Base-by-base conservation (phyloP, 1,284 basidiomycete species). In the Pisolithus thermaeus region DNA sequence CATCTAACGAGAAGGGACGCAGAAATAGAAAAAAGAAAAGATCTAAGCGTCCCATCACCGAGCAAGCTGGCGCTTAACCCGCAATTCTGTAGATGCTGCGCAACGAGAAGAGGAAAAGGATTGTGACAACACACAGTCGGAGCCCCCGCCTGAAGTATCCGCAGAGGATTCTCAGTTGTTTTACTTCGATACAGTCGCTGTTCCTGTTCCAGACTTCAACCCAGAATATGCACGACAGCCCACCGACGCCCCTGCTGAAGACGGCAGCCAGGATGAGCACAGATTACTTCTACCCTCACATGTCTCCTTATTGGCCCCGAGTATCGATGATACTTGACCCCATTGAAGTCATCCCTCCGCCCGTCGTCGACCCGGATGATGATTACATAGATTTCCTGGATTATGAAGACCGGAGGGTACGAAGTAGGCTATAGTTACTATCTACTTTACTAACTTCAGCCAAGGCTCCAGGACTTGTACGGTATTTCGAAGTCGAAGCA, bases 321-420 rank as follows among this genome's bases (percentile, higher is more conserved):
- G 72, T 20, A 70, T 69, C 6, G 46, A 57, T 38, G 66, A 56
- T 6, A 58, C 56, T 27, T 27, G 68, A 70, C 8, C 70, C 76
- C 3, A 64, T 74, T n/a, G 72, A 79, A 52, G 74, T 83, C 22
- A 62, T 80, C 7, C 66, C 70, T 7, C 66, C 58, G 20, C 54
- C 70, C 23, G 57, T 71, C 6, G 56, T 62, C 23, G 70, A 74
- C 23, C 73, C 74, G n/a, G 73, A 73, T 12, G 79, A 81, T 9
- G 77, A 78, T 56, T 85, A 79, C 58, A 88, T 90, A 55, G 80
- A 89, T 51, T 87, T 85, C 61, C 70, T 90, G 37, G 85, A 88
- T 59, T 84, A 82, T 54, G 84, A 85, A 52, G 80, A 82, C 58
- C 70, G 73, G 23, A 78, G 75, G 69, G 85, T 85, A 52, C 32